Percentiles rank a stretch among this genome's conserved stretches.
phyloP scores from a whole-genome alignment of 2,329 filamentous ascomycete genomes.

The Cryphonectria naterciae region DNA sequence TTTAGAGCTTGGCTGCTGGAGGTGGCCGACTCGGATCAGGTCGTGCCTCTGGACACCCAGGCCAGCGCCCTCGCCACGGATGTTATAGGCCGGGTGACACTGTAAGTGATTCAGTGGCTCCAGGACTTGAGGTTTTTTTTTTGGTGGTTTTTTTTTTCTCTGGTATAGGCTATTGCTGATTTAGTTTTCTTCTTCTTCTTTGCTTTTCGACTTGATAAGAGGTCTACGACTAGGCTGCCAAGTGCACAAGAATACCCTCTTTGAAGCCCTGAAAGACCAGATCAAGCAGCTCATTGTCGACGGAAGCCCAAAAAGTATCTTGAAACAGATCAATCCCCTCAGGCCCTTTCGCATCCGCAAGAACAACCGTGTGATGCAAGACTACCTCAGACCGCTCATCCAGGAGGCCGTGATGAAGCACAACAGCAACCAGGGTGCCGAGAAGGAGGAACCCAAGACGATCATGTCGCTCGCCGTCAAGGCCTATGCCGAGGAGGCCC shows the following conservation, averaged over 20 bases:
- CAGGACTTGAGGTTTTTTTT: slow-evolving; percentile 12
- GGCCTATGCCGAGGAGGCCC: slow-evolving; percentile 32
- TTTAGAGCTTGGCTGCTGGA: slow-evolving; percentile 19
- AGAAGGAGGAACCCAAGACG: slow-evolving; percentile 32
- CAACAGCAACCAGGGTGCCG: slow-evolving; percentile 28
- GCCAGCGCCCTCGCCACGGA: slow-evolving; percentile 22
- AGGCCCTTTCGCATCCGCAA: slow-evolving; percentile 33
- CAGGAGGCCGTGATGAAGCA: slow-evolving; percentile 34
- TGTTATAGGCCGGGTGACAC: slow-evolving; percentile 36
- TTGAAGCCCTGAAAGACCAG: slow-evolving; percentile 27
- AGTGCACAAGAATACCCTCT: slow-evolving; percentile 22
- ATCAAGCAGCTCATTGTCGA: slow-evolving; percentile 28
- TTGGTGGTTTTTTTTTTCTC: no score
- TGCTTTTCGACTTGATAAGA: not conserved
- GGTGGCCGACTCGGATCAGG: slow-evolving; percentile 8
- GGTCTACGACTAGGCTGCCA: slow-evolving; percentile 29
- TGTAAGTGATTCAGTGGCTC: slow-evolving; percentile 31
- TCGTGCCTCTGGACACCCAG: slow-evolving; percentile 20
- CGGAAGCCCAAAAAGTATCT: slow-evolving; percentile 12
- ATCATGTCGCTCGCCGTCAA: slow-evolving; percentile 37
- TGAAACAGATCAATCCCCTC: slow-evolving; percentile 29
- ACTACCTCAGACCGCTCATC: slow-evolving; percentile 36
- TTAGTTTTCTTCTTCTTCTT: not conserved
- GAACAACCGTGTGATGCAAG: slow-evolving; percentile 36
- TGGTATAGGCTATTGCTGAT: not conserved